Conservation (phyloP, 108 stramenopile species). For the Mediolabrus comicus region DNA sequence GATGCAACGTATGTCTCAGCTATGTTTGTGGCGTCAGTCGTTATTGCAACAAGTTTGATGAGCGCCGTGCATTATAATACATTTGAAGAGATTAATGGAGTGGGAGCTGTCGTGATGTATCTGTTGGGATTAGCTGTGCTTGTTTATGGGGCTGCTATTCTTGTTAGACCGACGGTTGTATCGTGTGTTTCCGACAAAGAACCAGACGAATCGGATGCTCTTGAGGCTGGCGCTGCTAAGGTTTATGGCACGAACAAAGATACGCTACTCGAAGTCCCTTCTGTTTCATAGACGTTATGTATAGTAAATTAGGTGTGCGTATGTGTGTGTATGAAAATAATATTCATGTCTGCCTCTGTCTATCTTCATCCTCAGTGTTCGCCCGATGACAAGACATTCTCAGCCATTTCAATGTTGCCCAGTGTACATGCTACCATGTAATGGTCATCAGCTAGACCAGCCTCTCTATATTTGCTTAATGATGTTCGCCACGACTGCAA, state of each 20-base stretch:
- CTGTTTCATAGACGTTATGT: too few species aligned
- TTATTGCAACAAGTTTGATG: constrained; percentile 72
- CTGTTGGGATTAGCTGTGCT: constrained; percentile 62
- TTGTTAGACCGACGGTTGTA: constrained; percentile 30
- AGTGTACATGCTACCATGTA: constrained; percentile 56
- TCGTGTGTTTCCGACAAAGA: neutral
- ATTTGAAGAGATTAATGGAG: constrained; percentile 50
- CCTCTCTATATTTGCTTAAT: constrained; percentile 46
- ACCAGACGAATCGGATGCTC: neutral
- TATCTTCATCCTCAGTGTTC: neutral
- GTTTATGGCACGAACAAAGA: neutral
- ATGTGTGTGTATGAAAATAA: too few species aligned
- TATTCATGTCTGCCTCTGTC: neutral
- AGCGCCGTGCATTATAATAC: constrained; percentile 74
- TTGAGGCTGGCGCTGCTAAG: neutral
- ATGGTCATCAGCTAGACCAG: constrained; percentile 54
- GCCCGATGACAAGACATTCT: constrained; percentile 22
- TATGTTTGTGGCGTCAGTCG: constrained; percentile 81
- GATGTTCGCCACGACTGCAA: constrained; percentile 55
- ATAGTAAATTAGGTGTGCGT: neutral
- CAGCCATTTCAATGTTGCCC: constrained; percentile 64
- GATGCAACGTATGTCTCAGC: constrained; percentile 81
- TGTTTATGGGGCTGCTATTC: constrained; percentile 59
- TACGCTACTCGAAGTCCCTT: neutral
- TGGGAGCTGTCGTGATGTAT: constrained; percentile 58